phyloP scores from a whole-genome alignment of 2,329 filamentous ascomycete species.

The Huntiella decipiens region DNA sequence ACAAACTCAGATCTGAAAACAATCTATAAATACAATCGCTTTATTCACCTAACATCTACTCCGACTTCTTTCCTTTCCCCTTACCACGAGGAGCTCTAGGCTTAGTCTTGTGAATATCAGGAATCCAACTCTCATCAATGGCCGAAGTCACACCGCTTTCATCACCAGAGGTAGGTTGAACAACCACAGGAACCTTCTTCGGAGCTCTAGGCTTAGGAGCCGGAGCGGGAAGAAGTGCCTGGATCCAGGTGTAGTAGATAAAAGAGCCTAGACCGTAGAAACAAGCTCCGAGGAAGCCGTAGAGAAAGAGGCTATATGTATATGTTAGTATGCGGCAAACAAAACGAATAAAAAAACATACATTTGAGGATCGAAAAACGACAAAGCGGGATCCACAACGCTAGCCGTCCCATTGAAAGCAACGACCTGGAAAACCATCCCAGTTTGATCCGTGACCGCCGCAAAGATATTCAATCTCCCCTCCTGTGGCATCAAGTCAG shows the following conservation, averaged over 20 bases:
- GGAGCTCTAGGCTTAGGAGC: constrained; percentile 56
- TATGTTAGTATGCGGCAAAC: not conserved
- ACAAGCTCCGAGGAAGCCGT: constrained; percentile 64
- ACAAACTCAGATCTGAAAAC: constrained; percentile 4
- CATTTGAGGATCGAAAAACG: constrained; percentile 91
- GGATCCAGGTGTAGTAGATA: constrained; percentile 97
- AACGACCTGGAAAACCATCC: constrained; percentile 53
- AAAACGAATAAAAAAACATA: constrained; percentile 22
- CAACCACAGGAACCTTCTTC: constrained; percentile 50
- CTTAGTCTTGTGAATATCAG: constrained; percentile 70
- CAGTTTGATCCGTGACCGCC: constrained; percentile 48
- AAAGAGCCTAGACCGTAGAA: constrained; percentile 78
- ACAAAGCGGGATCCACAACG: constrained; percentile 78
- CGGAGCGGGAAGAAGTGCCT: constrained; percentile 60
- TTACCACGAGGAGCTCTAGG: constrained; percentile 53
- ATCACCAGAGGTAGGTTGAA: constrained; percentile 44
- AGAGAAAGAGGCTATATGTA: constrained; percentile 70
- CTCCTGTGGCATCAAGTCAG: constrained; percentile 86
- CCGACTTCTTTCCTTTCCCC: constrained; percentile 28
- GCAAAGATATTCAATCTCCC: constrained; percentile 59
- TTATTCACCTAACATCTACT: constrained; percentile 1
- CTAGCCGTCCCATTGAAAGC: constrained; percentile 68
- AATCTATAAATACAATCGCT: not conserved
- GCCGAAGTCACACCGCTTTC: constrained; percentile 51
- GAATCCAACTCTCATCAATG: constrained; percentile 91